These are phyloP conservation scores for Aureobasidium sp. DNA, from an alignment of 2,329 filamentous ascomycete species.

Conservation along the genomic window DNA sequence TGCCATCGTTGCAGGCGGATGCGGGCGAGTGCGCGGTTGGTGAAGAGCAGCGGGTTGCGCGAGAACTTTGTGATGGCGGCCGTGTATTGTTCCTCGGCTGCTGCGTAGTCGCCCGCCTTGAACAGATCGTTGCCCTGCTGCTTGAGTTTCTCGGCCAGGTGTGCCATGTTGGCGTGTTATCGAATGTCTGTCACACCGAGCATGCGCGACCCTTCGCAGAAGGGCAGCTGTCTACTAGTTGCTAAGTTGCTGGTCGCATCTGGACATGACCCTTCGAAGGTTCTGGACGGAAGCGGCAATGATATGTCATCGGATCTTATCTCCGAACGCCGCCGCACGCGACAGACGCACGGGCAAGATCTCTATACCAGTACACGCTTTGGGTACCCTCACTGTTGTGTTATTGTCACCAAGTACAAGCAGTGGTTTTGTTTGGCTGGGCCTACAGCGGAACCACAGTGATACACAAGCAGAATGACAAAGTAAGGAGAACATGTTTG, in stretches of 20 bases:
- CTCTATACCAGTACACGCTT: background rate
- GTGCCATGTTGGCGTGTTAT: slow-evolving; percentile 19
- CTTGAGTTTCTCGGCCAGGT: slow-evolving; percentile 39
- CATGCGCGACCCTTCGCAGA: background rate
- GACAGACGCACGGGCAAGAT: background rate
- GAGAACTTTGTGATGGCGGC: slow-evolving; percentile 74
- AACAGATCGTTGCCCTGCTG: slow-evolving; percentile 56
- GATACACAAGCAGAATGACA: background rate
- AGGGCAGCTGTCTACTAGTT: background rate
- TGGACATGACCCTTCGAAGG: background rate
- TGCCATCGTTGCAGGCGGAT: slow-evolving; percentile 66
- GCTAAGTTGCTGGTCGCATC: background rate
- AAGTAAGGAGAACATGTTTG: background rate
- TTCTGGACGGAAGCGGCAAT: background rate
- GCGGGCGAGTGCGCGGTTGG: slow-evolving; percentile 79
- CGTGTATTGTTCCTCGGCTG: slow-evolving; percentile 62
- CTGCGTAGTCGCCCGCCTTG: slow-evolving; percentile 52
- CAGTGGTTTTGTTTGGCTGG: too few relatives aligned
- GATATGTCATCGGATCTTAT: slow-evolving; percentile 1
- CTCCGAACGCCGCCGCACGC: background rate
- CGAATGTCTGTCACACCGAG: background rate
- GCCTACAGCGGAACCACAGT: too few relatives aligned
- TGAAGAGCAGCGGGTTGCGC: slow-evolving; percentile 70
- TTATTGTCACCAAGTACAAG: background rate
- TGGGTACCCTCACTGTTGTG: background rate